Conservation (phyloP, 108 stramenopile species). For the Nitzschia palea region DNA sequence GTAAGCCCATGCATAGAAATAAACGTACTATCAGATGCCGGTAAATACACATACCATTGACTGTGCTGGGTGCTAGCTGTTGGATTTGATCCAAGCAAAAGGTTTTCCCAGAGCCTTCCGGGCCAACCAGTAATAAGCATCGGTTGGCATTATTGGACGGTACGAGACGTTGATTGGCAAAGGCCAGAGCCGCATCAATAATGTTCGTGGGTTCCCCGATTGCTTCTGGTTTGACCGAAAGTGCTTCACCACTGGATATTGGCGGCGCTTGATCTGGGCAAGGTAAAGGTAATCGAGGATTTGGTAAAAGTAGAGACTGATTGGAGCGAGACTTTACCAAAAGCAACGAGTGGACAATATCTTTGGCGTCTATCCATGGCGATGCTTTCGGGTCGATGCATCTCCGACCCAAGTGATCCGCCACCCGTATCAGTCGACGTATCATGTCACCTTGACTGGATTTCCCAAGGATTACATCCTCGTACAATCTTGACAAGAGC, state of each 20-base stretch:
- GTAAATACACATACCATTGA: not conserved
- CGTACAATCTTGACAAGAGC: not conserved
- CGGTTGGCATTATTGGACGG: not conserved
- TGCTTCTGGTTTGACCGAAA: too few relatives aligned
- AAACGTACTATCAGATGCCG: not conserved
- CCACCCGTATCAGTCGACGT: not conserved
- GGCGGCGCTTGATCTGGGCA: too few relatives aligned
- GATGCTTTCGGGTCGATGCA: conserved; percentile 13
- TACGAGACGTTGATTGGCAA: not conserved
- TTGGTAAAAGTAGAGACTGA: too few relatives aligned
- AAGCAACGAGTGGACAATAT: too few relatives aligned
- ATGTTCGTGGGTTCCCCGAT: not conserved
- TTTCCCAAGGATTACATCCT: not conserved
- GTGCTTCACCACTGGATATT: too few relatives aligned
- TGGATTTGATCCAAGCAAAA: conserved; percentile 59
- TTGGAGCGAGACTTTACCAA: too few relatives aligned
- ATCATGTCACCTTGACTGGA: not conserved
- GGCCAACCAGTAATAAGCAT: conserved; percentile 50
- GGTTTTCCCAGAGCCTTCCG: conserved; percentile 76
- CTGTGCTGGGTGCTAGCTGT: not conserved
- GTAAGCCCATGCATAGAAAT: not conserved
- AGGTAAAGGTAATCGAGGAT: too few relatives aligned
- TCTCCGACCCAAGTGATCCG: not conserved
- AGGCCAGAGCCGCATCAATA: conserved; percentile 6
- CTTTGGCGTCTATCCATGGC: conserved; percentile 22